These are phyloP conservation scores for Podaxis sp. DNA, from an alignment of 768 basidiomycete genomes.

Conservation along the genomic window DNA sequence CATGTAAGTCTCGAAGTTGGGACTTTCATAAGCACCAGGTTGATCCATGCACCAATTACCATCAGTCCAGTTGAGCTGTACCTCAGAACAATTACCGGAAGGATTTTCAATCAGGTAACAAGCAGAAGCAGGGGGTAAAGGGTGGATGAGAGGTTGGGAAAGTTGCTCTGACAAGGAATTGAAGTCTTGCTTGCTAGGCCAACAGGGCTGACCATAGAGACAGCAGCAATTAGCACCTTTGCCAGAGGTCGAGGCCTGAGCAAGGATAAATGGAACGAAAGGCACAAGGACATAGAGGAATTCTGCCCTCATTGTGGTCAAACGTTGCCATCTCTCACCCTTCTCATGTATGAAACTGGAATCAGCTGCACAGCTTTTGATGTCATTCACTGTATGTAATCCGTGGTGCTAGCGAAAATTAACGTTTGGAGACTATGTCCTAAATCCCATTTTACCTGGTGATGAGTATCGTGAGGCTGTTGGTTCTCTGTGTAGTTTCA, in stretches of 20 bases:
- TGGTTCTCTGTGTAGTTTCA: too few relatives aligned
- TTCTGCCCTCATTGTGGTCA: neutral
- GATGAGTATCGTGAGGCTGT: too few relatives aligned
- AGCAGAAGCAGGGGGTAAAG: conserved; percentile 35
- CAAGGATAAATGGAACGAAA: neutral
- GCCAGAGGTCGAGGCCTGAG: neutral
- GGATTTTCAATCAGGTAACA: conserved; percentile 38
- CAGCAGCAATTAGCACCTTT: conserved; percentile 29
- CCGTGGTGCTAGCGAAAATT: too few relatives aligned
- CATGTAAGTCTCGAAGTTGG: neutral
- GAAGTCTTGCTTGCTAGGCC: conserved; percentile 37
- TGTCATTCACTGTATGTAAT: too few relatives aligned
- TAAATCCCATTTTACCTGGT: too few relatives aligned
- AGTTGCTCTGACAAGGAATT: conserved; percentile 30
- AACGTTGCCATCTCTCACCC: neutral
- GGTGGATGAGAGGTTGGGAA: conserved; percentile 43
- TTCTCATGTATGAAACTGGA: too few relatives aligned
- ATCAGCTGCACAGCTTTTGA: too few relatives aligned
- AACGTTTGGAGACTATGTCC: too few relatives aligned
- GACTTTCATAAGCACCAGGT: conserved; percentile 10
- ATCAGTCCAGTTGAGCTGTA: conserved; percentile 1
- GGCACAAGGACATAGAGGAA: neutral
- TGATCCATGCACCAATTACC: conserved; percentile 10
- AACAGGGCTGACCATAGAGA: conserved; percentile 38
- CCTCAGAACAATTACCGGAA: conserved; percentile 26